phyloP scores from a whole-genome alignment of 2,329 filamentous ascomycete genomes.

The Claviceps sorghi region DNA sequence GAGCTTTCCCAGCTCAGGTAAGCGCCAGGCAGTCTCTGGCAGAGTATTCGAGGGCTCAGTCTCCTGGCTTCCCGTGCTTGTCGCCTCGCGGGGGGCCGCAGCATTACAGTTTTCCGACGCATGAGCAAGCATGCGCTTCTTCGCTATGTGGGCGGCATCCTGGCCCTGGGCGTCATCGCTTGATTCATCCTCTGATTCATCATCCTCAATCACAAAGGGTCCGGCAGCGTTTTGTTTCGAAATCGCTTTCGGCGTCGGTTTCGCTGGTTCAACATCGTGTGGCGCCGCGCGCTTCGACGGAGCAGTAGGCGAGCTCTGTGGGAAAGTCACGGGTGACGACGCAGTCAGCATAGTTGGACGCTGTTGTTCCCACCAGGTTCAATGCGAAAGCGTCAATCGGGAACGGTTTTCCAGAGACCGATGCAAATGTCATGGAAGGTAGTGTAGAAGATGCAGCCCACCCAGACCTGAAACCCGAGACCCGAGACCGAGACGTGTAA shows the following conservation, averaged over 20 bases:
- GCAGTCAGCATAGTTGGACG: conserved; percentile 35
- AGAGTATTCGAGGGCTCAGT: background rate
- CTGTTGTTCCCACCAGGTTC: background rate
- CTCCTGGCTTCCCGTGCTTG: conserved; percentile 1
- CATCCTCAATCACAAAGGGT: conserved; percentile 26
- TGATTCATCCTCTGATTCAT: conserved; percentile 13
- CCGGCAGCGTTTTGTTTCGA: conserved; percentile 21
- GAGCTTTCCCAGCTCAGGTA: background rate
- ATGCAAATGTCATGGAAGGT: background rate
- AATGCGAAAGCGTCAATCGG: background rate
- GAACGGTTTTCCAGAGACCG: background rate
- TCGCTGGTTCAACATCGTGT: conserved; percentile 20
- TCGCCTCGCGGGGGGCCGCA: background rate
- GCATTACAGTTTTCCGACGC: conserved; percentile 4
- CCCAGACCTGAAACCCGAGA: no score
- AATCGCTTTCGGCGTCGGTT: conserved; percentile 22
- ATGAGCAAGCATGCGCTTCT: conserved; percentile 19
- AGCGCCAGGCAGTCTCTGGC: background rate
- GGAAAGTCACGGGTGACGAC: conserved; percentile 44
- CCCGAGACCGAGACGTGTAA: background rate
- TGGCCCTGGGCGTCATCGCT: conserved; percentile 12
- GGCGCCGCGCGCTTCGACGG: conserved; percentile 22
- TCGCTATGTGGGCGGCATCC: conserved; percentile 11
- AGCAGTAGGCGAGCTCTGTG: conserved; percentile 30
- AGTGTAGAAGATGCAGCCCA: background rate